Evolutionary conservation across 306 rosid species (phyloP), one percentile per base, ranked within the genome.

Genomic region (Spatholobus suberectus): DNA sequence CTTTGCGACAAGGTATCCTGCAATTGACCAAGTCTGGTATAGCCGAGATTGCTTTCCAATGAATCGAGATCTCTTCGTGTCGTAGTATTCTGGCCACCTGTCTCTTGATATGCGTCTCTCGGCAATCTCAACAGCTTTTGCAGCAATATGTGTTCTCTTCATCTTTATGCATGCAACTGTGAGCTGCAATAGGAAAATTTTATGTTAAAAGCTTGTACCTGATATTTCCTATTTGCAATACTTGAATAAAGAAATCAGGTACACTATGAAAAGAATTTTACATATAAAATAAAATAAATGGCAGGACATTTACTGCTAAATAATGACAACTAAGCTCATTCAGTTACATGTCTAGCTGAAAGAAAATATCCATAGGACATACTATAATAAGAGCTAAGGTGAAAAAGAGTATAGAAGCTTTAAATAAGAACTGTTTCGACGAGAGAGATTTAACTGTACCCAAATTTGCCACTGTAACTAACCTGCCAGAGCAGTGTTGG

Each of bases 401-500:
- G 59, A 66, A 76, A 40, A 59, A 32, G 32, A 10, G 52, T 20
- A 65, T 66, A 23, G 32, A 43, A 49, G 63, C 41, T 61, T 15
- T 37, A 61, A 46, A 81, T 34, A 15, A 63, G 67, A 47, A 37
- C 18, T 20, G 70, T 29, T 76, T 40, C 40, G 29, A 34, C n/a
- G 12, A 41, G 23, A 81, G 38, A 81, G 32, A 61, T 63, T 43
- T 11, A 57, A 37, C 58, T 63, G 67, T 52, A 73, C 67, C 35
- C 20, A 44, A 72, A 21, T 38, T 27, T 26, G 66, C 43, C 66
- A 73, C 66, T 37, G 73, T 57, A 58, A 86, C 89, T 69, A 80
- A 92, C 97, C 98, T 94, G 98, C 98, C 98, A 94, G 55, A 94
- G 89, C 70, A 94, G 87, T 73, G 98, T 89, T 15, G 98, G 98